Percentiles rank a stretch among this genome's conserved stretches.
These are phyloP conservation scores for Bipolaris sorokiniana DNA, from an alignment of 2,329 filamentous ascomycete species.

Conservation along the genomic window DNA sequence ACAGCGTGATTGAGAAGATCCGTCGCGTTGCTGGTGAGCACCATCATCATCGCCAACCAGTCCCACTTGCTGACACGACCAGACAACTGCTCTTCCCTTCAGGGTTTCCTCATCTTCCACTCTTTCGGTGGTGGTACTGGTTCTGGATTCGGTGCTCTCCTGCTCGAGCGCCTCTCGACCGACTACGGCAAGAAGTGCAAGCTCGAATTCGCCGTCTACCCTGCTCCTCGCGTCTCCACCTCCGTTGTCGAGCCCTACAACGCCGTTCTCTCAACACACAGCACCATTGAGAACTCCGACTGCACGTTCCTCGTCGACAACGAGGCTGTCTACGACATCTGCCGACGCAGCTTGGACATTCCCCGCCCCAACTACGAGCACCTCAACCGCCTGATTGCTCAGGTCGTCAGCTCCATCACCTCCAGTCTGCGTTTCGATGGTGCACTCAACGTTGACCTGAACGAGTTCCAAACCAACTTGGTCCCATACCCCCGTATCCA, in stretches of 20 bases:
- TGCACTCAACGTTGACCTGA: slow-evolving; percentile 74
- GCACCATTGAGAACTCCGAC: slow-evolving; percentile 78
- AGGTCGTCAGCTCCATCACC: slow-evolving; percentile 77
- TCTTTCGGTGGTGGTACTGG: slow-evolving; percentile 76
- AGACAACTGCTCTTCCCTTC: slow-evolving; percentile 76
- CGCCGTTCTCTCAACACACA: slow-evolving; percentile 74
- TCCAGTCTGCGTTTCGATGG: slow-evolving; percentile 75
- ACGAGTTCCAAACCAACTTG: slow-evolving; percentile 80
- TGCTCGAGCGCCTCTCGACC: slow-evolving; percentile 74
- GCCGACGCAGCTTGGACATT: slow-evolving; percentile 73
- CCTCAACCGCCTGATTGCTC: slow-evolving; percentile 74
- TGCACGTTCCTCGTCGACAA: slow-evolving; percentile 80
- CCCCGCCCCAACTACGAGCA: slow-evolving; percentile 73
- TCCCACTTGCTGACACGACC: slow-evolving; percentile 22
- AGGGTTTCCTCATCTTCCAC: slow-evolving; percentile 77
- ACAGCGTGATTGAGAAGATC: slow-evolving; percentile 71
- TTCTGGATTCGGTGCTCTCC: slow-evolving; percentile 73
- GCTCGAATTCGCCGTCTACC: slow-evolving; percentile 76
- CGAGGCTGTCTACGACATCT: slow-evolving; percentile 77
- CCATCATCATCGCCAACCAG: not conserved
- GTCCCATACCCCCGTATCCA: slow-evolving; percentile 76
- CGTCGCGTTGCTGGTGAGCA: slow-evolving; percentile 70
- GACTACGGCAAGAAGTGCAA: slow-evolving; percentile 80
- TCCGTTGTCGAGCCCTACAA: slow-evolving; percentile 78
- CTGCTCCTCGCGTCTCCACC: slow-evolving; percentile 71